These are phyloP conservation scores for Lumnitzera racemosa DNA, from an alignment of 345 rosid genomes.

Conservation along the genomic window DNA sequence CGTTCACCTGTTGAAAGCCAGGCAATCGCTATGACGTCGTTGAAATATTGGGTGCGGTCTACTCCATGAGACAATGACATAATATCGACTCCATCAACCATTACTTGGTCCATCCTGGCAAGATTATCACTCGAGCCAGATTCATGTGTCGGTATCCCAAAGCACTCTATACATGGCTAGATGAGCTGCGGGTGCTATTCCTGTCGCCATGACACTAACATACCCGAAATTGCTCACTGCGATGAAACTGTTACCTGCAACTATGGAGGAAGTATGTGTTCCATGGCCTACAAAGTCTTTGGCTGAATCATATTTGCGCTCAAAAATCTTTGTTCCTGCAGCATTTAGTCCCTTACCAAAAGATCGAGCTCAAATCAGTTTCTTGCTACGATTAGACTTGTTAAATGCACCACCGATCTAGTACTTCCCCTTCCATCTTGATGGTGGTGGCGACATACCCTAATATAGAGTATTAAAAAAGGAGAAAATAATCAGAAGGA, in stretches of 20 bases:
- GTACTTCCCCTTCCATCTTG: slow-evolving; percentile 30
- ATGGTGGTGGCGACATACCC: slow-evolving; percentile 22
- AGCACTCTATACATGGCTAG: slow-evolving; percentile 29
- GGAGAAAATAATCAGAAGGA: too few relatives aligned
- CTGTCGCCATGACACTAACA: slow-evolving; percentile 24
- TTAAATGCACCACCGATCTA: slow-evolving; percentile 15
- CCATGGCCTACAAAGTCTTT: slow-evolving; percentile 29
- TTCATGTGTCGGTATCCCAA: slow-evolving; percentile 13
- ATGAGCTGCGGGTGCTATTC: slow-evolving; percentile 34
- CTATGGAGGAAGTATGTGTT: slow-evolving; percentile 29
- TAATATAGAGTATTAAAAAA: too few relatives aligned
- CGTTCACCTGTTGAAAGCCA: slow-evolving; percentile 46
- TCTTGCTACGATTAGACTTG: slow-evolving; percentile 19
- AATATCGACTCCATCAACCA: slow-evolving; percentile 57
- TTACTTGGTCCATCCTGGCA: slow-evolving; percentile 63
- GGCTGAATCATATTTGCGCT: slow-evolving; percentile 17
- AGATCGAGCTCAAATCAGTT: slow-evolving; percentile 31
- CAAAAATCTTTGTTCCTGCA: slow-evolving; percentile 16
- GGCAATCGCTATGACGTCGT: slow-evolving; percentile 40
- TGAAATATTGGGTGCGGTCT: slow-evolving; percentile 15
- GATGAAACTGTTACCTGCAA: slow-evolving; percentile 18
- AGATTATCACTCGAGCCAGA: slow-evolving; percentile 38
- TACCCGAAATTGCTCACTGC: slow-evolving; percentile 24
- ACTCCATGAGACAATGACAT: slow-evolving; percentile 54
- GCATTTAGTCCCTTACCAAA: slow-evolving; percentile 22